These are phyloP conservation scores for Immersiella caudata DNA, from an alignment of 495 filamentous ascomycete genomes.

Conservation along the genomic window DNA sequence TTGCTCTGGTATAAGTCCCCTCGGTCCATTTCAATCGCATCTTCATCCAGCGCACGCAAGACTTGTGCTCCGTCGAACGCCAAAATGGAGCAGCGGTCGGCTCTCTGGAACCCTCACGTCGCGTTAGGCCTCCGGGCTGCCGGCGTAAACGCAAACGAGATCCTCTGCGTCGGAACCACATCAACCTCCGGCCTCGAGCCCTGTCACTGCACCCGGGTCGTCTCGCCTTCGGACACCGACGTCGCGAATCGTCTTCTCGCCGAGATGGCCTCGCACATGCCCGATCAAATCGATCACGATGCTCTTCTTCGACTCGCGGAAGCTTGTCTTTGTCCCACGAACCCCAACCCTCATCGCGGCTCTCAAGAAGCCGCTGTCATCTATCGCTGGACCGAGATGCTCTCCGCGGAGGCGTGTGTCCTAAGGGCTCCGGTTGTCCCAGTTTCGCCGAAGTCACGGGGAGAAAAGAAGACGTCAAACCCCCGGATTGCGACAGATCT, in stretches of 20 bases:
- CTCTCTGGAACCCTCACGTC: background rate
- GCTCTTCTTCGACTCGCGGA: slow-evolving; percentile 18
- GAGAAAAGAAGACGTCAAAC: background rate
- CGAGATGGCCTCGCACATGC: slow-evolving; percentile 20
- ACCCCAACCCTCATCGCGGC: slow-evolving; percentile 17
- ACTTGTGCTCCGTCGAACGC: too few relatives aligned
- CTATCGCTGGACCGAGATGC: slow-evolving; percentile 23
- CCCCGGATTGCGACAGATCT: background rate
- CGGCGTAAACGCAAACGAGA: background rate
- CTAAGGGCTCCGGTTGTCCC: background rate
- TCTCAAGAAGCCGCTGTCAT: slow-evolving; percentile 21
- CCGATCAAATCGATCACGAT: slow-evolving; percentile 24
- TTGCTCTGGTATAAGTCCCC: background rate
- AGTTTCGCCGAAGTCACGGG: background rate
- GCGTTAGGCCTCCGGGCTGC: background rate
- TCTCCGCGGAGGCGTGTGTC: slow-evolving; percentile 15
- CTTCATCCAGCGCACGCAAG: too few relatives aligned
- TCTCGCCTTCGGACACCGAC: background rate
- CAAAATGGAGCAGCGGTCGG: background rate
- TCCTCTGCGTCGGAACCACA: background rate
- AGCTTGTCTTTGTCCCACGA: slow-evolving; percentile 18
- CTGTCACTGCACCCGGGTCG: background rate
- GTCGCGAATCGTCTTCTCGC: slow-evolving; percentile 14
- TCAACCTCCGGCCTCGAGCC: background rate
- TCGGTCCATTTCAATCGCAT: too few relatives aligned